Percentiles rank a stretch among this genome's conserved stretches.
Conservation (phyloP, 495 filamentous ascomycete species). For the Penicillium goetzii region DNA sequence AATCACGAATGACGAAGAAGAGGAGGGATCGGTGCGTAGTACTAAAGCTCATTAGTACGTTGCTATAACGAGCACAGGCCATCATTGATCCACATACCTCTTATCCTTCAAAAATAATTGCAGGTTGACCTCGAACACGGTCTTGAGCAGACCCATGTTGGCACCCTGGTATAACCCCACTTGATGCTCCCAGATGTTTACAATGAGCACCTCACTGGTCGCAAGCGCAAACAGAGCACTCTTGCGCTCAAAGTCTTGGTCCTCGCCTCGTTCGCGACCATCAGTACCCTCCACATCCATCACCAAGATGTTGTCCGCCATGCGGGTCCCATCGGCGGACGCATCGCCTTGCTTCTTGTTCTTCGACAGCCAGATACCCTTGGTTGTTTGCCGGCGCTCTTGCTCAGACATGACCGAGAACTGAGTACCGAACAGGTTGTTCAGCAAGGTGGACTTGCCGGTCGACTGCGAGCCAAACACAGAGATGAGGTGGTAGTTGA, state of each 20-base stretch:
- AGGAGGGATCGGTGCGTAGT: slow-evolving; percentile 89
- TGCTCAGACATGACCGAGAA: slow-evolving; percentile 96
- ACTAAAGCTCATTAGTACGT: slow-evolving; percentile 47
- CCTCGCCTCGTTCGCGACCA: slow-evolving; percentile 92
- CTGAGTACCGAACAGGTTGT: slow-evolving; percentile 91
- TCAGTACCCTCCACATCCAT: slow-evolving; percentile 99
- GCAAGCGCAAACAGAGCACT: slow-evolving; percentile 95
- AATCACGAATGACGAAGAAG: slow-evolving; percentile 98
- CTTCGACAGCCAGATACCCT: slow-evolving; percentile 99
- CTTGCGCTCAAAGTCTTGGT: slow-evolving; percentile 98
- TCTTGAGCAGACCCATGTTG: slow-evolving; percentile 98
- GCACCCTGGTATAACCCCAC: slow-evolving; percentile 97
- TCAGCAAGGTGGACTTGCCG: slow-evolving; percentile 95
- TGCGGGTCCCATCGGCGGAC: slow-evolving; percentile 47
- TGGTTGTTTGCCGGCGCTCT: slow-evolving; percentile 92
- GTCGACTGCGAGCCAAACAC: slow-evolving; percentile 99
- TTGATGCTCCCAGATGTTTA: slow-evolving; percentile 99
- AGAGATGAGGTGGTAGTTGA: slow-evolving; percentile 98
- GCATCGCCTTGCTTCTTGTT: slow-evolving; percentile 66
- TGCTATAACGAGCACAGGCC: not conserved
- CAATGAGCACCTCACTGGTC: slow-evolving; percentile 96
- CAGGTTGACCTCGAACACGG: slow-evolving; percentile 97
- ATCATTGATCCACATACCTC: slow-evolving; percentile 60
- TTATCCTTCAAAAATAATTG: slow-evolving; percentile 94
- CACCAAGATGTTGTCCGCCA: slow-evolving; percentile 97